Percentiles rank a stretch among this genome's conserved stretches.
phyloP scores from a whole-genome alignment of 2,329 filamentous ascomycete genomes.

The Ophiostoma quercus region DNA sequence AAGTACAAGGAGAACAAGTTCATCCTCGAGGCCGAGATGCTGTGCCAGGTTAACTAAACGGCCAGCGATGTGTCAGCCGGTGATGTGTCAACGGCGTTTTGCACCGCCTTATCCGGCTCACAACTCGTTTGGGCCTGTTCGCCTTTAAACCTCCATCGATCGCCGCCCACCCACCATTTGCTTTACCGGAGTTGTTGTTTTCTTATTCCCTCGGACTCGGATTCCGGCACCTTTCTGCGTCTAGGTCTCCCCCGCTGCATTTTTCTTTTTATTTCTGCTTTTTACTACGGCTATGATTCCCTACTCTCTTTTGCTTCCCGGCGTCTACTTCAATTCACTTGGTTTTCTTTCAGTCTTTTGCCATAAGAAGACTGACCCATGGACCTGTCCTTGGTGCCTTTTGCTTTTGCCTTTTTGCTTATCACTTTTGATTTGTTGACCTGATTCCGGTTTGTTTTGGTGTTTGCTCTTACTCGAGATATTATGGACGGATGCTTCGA shows the following conservation, averaged over 20 bases:
- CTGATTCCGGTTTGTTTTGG: not conserved
- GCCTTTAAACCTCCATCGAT: not conserved
- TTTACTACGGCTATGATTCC: not conserved
- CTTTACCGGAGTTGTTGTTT: not conserved
- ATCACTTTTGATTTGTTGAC: not conserved
- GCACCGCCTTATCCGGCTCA: not conserved
- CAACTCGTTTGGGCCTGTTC: not conserved
- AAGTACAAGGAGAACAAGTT: slow-evolving; percentile 99
- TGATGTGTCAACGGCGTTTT: too few relatives aligned
- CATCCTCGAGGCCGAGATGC: slow-evolving; percentile 85
- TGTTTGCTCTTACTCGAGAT: not conserved
- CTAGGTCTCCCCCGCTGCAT: too few relatives aligned
- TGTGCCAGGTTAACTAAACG: slow-evolving; percentile 67
- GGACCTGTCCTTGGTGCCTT: not conserved
- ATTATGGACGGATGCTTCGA: too few relatives aligned
- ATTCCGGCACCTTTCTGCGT: not conserved
- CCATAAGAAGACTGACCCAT: slow-evolving; percentile 1
- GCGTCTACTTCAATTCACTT: slow-evolving; percentile 9
- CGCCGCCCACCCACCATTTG: not conserved
- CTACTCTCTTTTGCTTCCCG: not conserved
- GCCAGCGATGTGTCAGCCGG: not conserved
- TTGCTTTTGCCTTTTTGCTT: not conserved
- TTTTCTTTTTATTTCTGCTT: not conserved
- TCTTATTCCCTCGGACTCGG: not conserved
- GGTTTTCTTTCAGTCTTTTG: slow-evolving; percentile 2